Percentiles rank a stretch among this genome's conserved stretches.
phyloP scores from a whole-genome alignment of 208 protist genomes.

The Leptomonas seymouri region DNA sequence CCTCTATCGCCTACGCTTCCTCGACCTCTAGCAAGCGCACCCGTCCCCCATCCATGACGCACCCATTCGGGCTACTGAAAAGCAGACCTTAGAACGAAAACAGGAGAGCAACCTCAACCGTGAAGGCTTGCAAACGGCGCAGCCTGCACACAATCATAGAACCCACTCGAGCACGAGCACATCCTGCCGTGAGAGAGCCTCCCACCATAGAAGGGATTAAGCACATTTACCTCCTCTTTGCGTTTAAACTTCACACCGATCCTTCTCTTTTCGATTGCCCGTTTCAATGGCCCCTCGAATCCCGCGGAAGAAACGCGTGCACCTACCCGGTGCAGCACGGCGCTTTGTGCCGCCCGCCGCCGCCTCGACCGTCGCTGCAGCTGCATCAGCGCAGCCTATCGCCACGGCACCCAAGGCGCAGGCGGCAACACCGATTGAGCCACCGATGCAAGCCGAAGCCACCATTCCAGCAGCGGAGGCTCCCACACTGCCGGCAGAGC shows the following conservation, averaged over 20 bases:
- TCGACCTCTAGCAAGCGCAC: no score
- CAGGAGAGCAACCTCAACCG: no score
- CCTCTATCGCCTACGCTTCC: no score
- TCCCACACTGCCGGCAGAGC: neutral
- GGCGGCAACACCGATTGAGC: conserved; percentile 16
- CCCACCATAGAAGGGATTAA: no score
- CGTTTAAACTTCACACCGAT: neutral
- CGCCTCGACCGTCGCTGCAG: neutral
- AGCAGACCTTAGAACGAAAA: no score
- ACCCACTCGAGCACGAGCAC: no score
- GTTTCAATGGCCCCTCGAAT: conserved; percentile 18
- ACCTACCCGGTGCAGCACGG: conserved; percentile 24
- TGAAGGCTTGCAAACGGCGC: no score
- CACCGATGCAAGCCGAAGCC: conserved; percentile 1
- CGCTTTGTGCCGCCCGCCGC: conserved; percentile 8
- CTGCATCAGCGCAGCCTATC: neutral
- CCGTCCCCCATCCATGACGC: no score
- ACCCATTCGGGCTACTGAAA: no score
- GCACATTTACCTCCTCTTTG: neutral
- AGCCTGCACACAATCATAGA: no score
- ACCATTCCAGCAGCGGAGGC: neutral
- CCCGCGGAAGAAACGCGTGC: conserved; percentile 16
- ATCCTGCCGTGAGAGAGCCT: no score
- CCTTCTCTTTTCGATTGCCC: neutral
- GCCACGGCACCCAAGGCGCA: conserved; percentile 2